Evolutionary conservation across 345 rosid species (phyloP), one percentile per base, ranked within the genome.

Genomic region (Combretum micranthum): DNA sequence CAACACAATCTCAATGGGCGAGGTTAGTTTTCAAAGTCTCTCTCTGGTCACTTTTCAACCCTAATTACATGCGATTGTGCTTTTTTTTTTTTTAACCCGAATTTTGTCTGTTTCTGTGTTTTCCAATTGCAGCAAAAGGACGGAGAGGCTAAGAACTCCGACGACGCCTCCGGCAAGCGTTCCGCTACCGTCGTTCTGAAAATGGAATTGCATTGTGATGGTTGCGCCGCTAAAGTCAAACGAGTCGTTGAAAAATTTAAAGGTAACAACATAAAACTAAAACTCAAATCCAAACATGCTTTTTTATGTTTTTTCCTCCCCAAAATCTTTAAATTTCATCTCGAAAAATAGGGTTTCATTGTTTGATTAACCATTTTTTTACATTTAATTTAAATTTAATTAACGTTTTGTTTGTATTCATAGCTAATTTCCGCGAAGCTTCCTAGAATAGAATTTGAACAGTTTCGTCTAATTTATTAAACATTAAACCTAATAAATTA

Each of bases 191-290:
- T 78, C 66, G 84, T 88, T 22, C 63, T 81, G 80, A 88, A 83
- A 77, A 62, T 70, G 60, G 88, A 86, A 55, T 69, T 93, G 79
- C 97, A 86, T 79, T 93, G 99, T 37, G 91, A 88, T 55, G 97
- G 94, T 16, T 93, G 99, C 46, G 96, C 94, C 22, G 86, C 83
- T 80, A 66, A 66, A 55, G 51, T 66, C 65, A 60, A 32, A 44
- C 11, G 3, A 57, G 0, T 0, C 12, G 63, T 20, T 32, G 45
- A 15, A 22, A 23, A 15, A 4, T 44, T 64, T 44, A 19, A 15
- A 1, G 69, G 69, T 64, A 64, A 19, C 39, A 7, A 4, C 39
- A 5, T 25, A 32, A 32, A 2, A 32, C 39, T 32, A 11, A 7
- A 32, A 32, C 39, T 32, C 39, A 32, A 32, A 32, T 32, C 10